These are phyloP conservation scores for Tylopilus intermedius DNA, from an alignment of 768 basidiomycete genomes.

Conservation along the genomic window DNA sequence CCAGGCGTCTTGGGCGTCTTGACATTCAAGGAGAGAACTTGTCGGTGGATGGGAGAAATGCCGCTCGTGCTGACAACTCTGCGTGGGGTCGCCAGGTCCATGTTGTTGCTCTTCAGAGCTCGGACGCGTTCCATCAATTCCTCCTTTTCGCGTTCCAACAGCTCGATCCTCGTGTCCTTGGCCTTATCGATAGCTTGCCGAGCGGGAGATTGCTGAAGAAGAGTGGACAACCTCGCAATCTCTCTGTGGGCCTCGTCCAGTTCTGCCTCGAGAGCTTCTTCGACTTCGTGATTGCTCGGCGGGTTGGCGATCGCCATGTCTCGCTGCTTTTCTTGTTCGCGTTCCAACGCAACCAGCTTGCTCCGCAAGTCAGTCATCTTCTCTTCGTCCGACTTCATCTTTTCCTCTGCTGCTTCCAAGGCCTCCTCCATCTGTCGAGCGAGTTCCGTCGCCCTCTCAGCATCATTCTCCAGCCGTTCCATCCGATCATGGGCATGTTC, in stretches of 20 bases:
- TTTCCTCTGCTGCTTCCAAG: slow-evolving; percentile 66
- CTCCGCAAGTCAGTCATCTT: slow-evolving; percentile 46
- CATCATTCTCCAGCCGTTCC: slow-evolving; percentile 49
- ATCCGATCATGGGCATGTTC: slow-evolving; percentile 46
- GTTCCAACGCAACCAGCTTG: slow-evolving; percentile 52
- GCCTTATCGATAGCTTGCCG: slow-evolving; percentile 74
- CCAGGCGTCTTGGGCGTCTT: slow-evolving; percentile 74
- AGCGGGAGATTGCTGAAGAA: slow-evolving; percentile 68
- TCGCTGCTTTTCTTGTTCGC: slow-evolving; percentile 43
- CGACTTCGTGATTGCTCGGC: slow-evolving; percentile 48
- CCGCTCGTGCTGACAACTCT: slow-evolving; percentile 50
- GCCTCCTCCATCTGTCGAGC: slow-evolving; percentile 71
- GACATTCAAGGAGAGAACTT: slow-evolving; percentile 62
- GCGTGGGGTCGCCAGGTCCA: slow-evolving; percentile 53
- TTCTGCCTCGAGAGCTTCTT: slow-evolving; percentile 62
- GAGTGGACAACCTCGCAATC: slow-evolving; percentile 61
- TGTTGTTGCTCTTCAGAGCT: slow-evolving; percentile 48
- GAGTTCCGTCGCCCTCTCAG: slow-evolving; percentile 49
- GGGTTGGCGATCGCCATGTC: slow-evolving; percentile 20
- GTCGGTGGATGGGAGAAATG: slow-evolving; percentile 76
- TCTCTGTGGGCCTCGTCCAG: slow-evolving; percentile 74
- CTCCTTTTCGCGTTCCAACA: slow-evolving; percentile 72
- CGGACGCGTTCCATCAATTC: slow-evolving; percentile 70
- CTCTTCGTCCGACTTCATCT: slow-evolving; percentile 60
- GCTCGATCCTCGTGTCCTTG: slow-evolving; percentile 69